phyloP scores from a whole-genome alignment of 441 rosid genomes.

The Sinapis alba region DNA sequence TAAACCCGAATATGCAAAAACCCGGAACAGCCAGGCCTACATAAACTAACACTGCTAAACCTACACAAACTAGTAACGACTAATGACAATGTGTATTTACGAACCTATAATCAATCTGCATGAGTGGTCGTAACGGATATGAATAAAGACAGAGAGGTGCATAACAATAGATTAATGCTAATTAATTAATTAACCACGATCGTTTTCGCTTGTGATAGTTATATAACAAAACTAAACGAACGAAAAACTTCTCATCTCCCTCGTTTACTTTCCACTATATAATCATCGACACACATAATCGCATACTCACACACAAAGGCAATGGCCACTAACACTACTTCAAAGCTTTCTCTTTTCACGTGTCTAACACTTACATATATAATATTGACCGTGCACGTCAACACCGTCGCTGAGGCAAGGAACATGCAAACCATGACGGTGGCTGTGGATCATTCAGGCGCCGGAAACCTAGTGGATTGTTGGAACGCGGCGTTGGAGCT shows the following conservation, averaged over 20 bases:
- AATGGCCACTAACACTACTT: constrained; percentile 23
- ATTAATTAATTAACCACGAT: constrained; percentile 12
- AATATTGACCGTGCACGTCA: constrained; percentile 19
- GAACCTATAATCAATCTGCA: too few species aligned
- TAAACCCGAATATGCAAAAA: too few species aligned
- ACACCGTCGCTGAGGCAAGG: constrained; percentile 18
- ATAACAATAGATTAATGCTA: too few species aligned
- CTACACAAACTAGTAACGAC: too few species aligned
- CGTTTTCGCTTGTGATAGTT: not conserved
- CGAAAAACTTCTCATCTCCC: constrained; percentile 28
- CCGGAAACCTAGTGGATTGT: constrained; percentile 34
- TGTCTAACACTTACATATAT: constrained; percentile 19
- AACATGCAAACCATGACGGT: not conserved
- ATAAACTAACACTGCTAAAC: not conserved
- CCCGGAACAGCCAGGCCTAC: too few species aligned
- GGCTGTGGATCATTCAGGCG: constrained; percentile 16
- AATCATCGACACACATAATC: not conserved
- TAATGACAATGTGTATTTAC: too few species aligned
- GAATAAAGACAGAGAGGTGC: too few species aligned
- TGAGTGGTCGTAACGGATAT: too few species aligned
- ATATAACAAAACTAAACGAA: constrained; percentile 4
- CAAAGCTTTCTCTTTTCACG: constrained; percentile 6
- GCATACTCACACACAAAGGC: not conserved
- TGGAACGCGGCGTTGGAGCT: constrained; percentile 42
- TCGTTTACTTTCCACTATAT: constrained; percentile 1